Evolutionary conservation across 768 basidiomycete genomes (phyloP).

Genomic region (Russula virescens): DNA sequence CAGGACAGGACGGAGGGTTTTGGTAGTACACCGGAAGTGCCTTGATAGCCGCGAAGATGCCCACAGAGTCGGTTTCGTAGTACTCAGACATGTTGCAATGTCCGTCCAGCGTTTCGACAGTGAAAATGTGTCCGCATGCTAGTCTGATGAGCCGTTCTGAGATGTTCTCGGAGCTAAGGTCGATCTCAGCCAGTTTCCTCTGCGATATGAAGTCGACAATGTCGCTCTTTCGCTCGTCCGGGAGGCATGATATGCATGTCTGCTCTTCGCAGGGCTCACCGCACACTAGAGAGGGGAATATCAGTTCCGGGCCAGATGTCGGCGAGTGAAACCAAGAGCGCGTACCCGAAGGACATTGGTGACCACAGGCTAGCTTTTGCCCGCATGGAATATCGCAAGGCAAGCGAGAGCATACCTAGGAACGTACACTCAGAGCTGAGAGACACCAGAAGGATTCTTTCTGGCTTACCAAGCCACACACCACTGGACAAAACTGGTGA

Average conservation of each 20-base stretch:
- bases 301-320: not conserved
- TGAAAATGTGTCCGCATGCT: constrained; percentile 37
- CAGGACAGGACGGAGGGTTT: constrained; percentile 33
- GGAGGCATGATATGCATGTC: constrained; percentile 32
- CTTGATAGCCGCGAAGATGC: constrained; percentile 25
- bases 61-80: constrained; percentile 29
- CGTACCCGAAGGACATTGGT: constrained; percentile 36
- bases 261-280: constrained; percentile 35
- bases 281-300: constrained; percentile 29
- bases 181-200: constrained; percentile 28
- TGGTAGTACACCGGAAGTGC: constrained; percentile 31
- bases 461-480: constrained; percentile 34
- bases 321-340: not conserved
- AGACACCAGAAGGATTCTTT: not conserved
- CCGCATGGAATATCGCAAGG: constrained; percentile 35
- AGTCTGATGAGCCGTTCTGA: constrained; percentile 29
- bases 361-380: constrained; percentile 32
- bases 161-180: constrained; percentile 28
- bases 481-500: constrained; percentile 32
- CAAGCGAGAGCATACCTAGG: constrained; percentile 34
- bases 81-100: constrained; percentile 30
- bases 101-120: constrained; percentile 38
- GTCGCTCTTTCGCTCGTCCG: constrained; percentile 24
- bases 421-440: not conserved
- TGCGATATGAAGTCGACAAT: constrained; percentile 37